Evolutionary conservation across 2,329 filamentous ascomycete genomes (phyloP).

Genomic region (Trichoderma guizhouense): DNA sequence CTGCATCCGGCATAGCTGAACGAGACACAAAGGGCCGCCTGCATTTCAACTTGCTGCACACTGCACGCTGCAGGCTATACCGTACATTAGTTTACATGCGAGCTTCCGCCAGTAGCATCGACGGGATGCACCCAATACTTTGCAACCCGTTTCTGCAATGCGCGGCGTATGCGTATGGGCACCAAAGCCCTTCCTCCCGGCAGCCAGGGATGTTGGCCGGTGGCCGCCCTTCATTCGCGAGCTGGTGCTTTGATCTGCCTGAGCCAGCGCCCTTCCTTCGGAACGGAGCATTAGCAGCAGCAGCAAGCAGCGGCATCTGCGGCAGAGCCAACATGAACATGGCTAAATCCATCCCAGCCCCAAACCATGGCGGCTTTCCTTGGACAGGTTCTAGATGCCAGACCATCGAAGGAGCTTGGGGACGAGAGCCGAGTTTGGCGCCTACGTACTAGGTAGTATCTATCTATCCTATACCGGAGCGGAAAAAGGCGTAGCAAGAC

Average conservation of each 20-base stretch:
- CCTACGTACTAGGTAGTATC: background rate
- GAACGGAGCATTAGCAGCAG: background rate
- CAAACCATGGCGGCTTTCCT: background rate
- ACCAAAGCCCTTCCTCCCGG: background rate
- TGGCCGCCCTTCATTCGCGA: background rate
- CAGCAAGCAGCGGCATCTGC: background rate
- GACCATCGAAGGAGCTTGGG: background rate
- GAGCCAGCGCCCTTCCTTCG: background rate
- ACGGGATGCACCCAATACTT: background rate
- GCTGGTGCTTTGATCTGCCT: background rate
- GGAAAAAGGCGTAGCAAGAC: background rate
- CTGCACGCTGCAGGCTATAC: background rate
- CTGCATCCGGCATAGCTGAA: constrained; percentile 7
- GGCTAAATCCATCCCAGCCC: background rate
- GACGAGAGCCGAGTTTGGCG: background rate
- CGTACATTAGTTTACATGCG: background rate
- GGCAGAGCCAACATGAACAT: background rate
- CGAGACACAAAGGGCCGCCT: background rate
- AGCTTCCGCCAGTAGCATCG: background rate
- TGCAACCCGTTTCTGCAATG: too few relatives aligned
- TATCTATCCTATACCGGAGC: too few relatives aligned
- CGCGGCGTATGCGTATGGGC: too few relatives aligned
- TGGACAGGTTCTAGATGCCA: background rate
- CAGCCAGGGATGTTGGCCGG: background rate
- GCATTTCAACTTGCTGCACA: background rate